phyloP scores from a whole-genome alignment of 2,329 filamentous ascomycete genomes.

The Arthroderma sp. region DNA sequence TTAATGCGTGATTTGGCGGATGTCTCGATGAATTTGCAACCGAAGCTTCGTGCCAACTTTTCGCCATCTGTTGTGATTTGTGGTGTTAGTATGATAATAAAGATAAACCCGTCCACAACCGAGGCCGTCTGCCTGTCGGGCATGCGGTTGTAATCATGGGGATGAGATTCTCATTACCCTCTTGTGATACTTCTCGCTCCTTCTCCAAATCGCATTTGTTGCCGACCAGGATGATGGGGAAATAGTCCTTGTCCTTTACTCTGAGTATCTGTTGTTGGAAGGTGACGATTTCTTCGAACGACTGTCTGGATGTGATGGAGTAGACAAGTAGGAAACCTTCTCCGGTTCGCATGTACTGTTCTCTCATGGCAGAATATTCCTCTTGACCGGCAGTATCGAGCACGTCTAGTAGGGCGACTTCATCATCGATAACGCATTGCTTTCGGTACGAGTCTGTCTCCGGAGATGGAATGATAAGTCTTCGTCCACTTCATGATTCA shows the following conservation, averaged over 20 bases:
- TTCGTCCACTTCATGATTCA: conserved; percentile 27
- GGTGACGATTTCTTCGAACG: conserved; percentile 95
- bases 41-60: conserved; percentile 70
- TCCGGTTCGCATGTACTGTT: conserved; percentile 99
- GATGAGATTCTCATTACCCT: conserved; percentile 53
- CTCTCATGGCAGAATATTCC: conserved; percentile 98
- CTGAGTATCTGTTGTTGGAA: conserved; percentile 98
- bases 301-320: conserved; percentile 94
- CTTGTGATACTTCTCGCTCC: conserved; percentile 80
- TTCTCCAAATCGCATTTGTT: conserved; percentile 97
- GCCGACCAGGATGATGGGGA: conserved; percentile 96
- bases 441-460: conserved; percentile 91
- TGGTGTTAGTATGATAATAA: not conserved
- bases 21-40: conserved; percentile 98
- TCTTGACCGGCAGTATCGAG: conserved; percentile 97
- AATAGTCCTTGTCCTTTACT: conserved; percentile 99
- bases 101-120: no score
- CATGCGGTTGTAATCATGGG: no score
- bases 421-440: conserved; percentile 97
- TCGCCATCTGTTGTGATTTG: conserved; percentile 63
- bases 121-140: no score
- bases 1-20: conserved; percentile 97
- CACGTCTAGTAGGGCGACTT: conserved; percentile 93
- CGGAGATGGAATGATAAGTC: not conserved
- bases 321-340: conserved; percentile 97